Evolutionary conservation across 306 rosid genomes (phyloP).

Genomic region (Prunus padus): DNA sequence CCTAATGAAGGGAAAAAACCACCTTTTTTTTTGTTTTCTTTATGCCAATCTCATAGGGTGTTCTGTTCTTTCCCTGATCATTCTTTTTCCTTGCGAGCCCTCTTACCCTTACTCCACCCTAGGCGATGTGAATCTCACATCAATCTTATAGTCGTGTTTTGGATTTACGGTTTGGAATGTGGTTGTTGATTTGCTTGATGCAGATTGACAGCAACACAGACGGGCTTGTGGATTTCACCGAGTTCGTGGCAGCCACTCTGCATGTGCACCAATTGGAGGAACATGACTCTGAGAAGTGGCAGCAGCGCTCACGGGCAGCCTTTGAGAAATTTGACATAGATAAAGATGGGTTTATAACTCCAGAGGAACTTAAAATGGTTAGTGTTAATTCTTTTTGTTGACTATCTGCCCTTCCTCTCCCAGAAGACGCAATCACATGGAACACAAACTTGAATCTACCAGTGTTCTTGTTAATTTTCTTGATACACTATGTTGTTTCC

Average conservation of each 20-base stretch:
- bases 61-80: not conserved
- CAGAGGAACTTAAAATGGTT: constrained; percentile 96
- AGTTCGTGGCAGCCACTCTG: constrained; percentile 92
- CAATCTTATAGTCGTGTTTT: constrained; percentile 5
- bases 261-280: constrained; percentile 97
- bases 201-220: constrained; percentile 98
- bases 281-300: constrained; percentile 93
- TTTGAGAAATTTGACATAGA: constrained; percentile 93
- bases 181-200: constrained; percentile 20
- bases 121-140: not conserved
- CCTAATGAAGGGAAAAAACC: not conserved
- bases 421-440: not conserved
- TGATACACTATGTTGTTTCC: constrained; percentile 23
- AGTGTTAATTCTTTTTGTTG: constrained; percentile 30
- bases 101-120: constrained; percentile 4
- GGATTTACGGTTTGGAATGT: constrained; percentile 1
- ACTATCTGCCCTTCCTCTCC: not conserved
- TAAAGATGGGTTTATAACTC: constrained; percentile 86
- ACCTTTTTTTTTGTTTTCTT: constrained; percentile 16
- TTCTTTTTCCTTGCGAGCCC: constrained; percentile 1
- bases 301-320: constrained; percentile 77
- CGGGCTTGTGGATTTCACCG: constrained; percentile 93
- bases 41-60: not conserved
- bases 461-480: not conserved
- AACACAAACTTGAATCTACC: not conserved